Conservation (phyloP, 2,329 filamentous ascomycete genomes). For the Pestalotiopsis fici region DNA sequence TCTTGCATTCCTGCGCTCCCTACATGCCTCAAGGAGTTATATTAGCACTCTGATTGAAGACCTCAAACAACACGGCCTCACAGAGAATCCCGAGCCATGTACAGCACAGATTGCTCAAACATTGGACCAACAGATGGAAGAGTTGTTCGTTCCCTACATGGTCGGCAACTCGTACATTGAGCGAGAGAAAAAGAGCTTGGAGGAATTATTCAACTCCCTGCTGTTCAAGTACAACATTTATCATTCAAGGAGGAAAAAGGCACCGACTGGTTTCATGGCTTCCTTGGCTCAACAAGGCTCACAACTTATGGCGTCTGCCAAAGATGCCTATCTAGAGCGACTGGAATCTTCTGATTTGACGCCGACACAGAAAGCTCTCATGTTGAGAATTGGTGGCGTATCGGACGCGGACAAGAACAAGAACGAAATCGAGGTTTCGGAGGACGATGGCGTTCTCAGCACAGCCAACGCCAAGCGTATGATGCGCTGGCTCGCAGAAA, state of each 20-base stretch:
- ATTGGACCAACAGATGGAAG: slow-evolving; percentile 73
- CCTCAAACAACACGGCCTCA: slow-evolving; percentile 89
- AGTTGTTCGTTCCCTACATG: slow-evolving; percentile 73
- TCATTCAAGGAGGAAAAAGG: slow-evolving; percentile 84
- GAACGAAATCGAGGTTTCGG: slow-evolving; percentile 86
- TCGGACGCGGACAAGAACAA: slow-evolving; percentile 74
- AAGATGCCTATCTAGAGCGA: slow-evolving; percentile 87
- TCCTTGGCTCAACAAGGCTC: slow-evolving; percentile 88
- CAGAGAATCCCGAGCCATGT: slow-evolving; percentile 90
- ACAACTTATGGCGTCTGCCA: slow-evolving; percentile 82
- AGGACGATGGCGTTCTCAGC: slow-evolving; percentile 83
- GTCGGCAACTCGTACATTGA: slow-evolving; percentile 72
- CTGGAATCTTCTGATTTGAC: slow-evolving; percentile 89
- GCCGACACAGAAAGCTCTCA: slow-evolving; percentile 83
- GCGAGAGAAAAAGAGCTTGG: slow-evolving; percentile 67
- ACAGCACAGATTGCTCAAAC: slow-evolving; percentile 82
- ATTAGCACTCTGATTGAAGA: slow-evolving; percentile 89
- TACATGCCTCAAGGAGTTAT: slow-evolving; percentile 89
- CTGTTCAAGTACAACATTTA: slow-evolving; percentile 98
- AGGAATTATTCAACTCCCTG: slow-evolving; percentile 85
- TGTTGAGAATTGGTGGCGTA: slow-evolving; percentile 85
- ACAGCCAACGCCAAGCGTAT: slow-evolving; percentile 93
- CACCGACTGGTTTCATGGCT: slow-evolving; percentile 88
- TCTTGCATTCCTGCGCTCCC: slow-evolving; percentile 83
- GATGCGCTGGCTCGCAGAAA: slow-evolving; percentile 96